Percentiles rank a stretch among this genome's conserved stretches.
Conservation (phyloP, 169 alveolate species). For the Theileria annulata region DNA sequence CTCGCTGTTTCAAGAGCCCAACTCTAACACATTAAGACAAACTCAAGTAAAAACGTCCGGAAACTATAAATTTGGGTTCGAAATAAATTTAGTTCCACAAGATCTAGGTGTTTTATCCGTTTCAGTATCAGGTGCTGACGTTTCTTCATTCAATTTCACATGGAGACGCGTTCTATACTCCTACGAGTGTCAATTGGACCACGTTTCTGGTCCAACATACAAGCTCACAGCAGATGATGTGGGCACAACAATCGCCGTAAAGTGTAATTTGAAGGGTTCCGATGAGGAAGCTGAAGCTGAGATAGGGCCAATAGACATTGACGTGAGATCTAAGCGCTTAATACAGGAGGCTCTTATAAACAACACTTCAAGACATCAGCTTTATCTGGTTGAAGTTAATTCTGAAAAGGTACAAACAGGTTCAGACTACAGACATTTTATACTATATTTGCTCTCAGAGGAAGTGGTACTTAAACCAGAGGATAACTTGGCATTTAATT, state of each 20-base stretch:
- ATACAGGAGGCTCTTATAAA: constrained; percentile 64
- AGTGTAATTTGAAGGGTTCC: constrained; percentile 27
- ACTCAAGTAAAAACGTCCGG: constrained; percentile 45
- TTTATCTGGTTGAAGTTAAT: constrained; percentile 17
- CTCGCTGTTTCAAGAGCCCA: constrained; percentile 52
- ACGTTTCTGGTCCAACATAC: constrained; percentile 38
- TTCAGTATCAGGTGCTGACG: constrained; percentile 39
- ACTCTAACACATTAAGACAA: constrained; percentile 43
- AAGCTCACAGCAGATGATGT: constrained; percentile 62
- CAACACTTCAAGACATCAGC: constrained; percentile 45
- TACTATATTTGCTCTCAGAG: constrained; percentile 52
- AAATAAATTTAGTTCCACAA: constrained; percentile 55
- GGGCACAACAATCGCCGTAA: constrained; percentile 53
- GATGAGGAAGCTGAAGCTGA: constrained; percentile 57
- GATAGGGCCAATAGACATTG: constrained; percentile 67
- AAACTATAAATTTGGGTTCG: constrained; percentile 41
- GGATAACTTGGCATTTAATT: constrained; percentile 28
- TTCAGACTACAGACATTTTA: constrained; percentile 14
- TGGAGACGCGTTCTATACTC: constrained; percentile 52
- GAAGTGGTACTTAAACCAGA: constrained; percentile 60
- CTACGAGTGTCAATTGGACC: constrained; percentile 43
- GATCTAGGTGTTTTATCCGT: constrained; percentile 53
- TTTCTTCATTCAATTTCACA: constrained; percentile 22
- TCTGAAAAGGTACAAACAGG: constrained; percentile 25
- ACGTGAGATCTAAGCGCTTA: constrained; percentile 49